These are phyloP conservation scores for Brassica incana DNA, from an alignment of 345 rosid species.

Conservation along the genomic window DNA sequence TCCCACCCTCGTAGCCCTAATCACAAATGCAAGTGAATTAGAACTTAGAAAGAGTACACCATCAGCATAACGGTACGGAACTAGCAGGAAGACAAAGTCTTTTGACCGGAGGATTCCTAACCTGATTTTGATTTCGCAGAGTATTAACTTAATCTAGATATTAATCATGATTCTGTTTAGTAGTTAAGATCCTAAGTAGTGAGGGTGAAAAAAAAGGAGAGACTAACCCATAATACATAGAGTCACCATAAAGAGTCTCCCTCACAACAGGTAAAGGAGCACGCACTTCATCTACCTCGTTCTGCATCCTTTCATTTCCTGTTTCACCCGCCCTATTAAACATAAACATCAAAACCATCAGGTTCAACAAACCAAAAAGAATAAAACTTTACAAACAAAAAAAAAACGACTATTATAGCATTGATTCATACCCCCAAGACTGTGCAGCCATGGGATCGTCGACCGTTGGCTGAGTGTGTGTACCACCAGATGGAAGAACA, in stretches of 20 bases:
- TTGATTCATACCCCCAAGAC: constrained; percentile 47
- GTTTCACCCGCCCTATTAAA: constrained; percentile 48
- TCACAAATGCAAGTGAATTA: constrained; percentile 17
- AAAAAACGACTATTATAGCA: not conserved
- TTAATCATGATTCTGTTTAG: not conserved
- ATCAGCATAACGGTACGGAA: not conserved
- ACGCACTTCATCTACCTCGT: constrained; percentile 72
- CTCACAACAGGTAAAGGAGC: constrained; percentile 93
- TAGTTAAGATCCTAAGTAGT: not conserved
- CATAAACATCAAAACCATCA: too few relatives aligned
- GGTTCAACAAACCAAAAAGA: constrained; percentile 3
- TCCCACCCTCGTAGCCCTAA: constrained; percentile 63
- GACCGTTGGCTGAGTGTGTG: constrained; percentile 45
- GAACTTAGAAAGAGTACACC: not conserved
- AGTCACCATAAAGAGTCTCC: constrained; percentile 92
- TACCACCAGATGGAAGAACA: constrained; percentile 42
- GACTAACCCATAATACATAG: constrained; percentile 62
- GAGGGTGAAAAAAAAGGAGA: not conserved
- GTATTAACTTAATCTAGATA: not conserved
- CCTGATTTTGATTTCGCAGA: not conserved
- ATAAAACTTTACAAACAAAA: not conserved
- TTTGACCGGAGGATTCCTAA: not conserved
- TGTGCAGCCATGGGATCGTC: constrained; percentile 38
- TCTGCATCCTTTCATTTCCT: constrained; percentile 44
- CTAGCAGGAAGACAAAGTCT: not conserved